Base-by-base conservation (phyloP, 345 rosid species). In the Brassica rapa region DNA sequence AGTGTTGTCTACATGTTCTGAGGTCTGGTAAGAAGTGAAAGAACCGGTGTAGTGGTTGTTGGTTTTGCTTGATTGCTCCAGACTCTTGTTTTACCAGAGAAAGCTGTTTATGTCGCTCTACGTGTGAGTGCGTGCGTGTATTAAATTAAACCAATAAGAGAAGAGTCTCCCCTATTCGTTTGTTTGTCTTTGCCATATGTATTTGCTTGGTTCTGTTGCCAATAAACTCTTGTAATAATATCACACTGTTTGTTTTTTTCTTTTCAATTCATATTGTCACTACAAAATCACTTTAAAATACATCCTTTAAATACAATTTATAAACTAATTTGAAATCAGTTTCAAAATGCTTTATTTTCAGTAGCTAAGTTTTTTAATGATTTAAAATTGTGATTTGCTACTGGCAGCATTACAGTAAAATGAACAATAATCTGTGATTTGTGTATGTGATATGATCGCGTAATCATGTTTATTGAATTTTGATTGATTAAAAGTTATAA, bases 1-100 rank as follows among this genome's bases (percentile, higher is more conserved):
- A 95, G 97, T 53, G 99, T 93, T 1, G 96, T 93, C 79, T 93
- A 88, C 85, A 95, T 93, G 86, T 95, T 95, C 81, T 95, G 71
- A 81, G 66, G 66, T 62, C 67, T 23, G 66, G 80, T 57, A 41
- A 57, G 46, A 49, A 19, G 66, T 25, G 33, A 39, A 49, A 49
- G 55, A 79, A 73, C 63, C 33, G 37, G 24, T 78, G 21, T 55
- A 10, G 66, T 61, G 37, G n/a, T 51, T 68, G 72, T 16, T 27
- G 67, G 71, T 21, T 25, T 70, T 70, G 0, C 71, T 27, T 46
- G 39, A 3, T 53, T 66, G 19, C 56, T 71, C 33, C 70, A 9
- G 56, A 51, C 56, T 51, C 19, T 5, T n/a, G 11, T 37, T 59
- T 51, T 70, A 27, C 65, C 30, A 27, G 30, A 27, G 30, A 27